Evolutionary conservation across 345 rosid species (phyloP).

Genomic region (Litchi chinensis): DNA sequence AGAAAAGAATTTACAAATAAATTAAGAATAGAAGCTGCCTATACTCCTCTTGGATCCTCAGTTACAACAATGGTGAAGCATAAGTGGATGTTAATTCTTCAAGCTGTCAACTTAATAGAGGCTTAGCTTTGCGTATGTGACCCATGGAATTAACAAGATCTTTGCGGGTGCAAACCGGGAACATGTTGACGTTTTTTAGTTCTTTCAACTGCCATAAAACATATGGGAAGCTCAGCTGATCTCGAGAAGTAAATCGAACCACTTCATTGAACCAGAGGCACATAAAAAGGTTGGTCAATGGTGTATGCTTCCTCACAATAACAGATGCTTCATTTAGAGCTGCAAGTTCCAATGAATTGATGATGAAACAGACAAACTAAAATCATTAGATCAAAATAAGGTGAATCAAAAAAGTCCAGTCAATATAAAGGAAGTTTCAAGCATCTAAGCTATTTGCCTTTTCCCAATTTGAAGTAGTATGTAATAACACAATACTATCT

Average conservation of each 20-base stretch:
- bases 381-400: neutral
- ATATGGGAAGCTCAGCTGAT: slow-evolving; percentile 92
- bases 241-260: slow-evolving; percentile 88
- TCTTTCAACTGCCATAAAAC: slow-evolving; percentile 84
- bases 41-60: neutral
- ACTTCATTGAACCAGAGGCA: slow-evolving; percentile 99
- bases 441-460: neutral
- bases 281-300: slow-evolving; percentile 72
- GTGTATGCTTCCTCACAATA: slow-evolving; percentile 84
- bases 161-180: slow-evolving; percentile 89
- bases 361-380: neutral
- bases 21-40: slow-evolving; percentile 8
- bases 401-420: neutral
- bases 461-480: neutral
- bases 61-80: slow-evolving; percentile 14
- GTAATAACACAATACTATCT: neutral
- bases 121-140: slow-evolving; percentile 86
- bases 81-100: neutral
- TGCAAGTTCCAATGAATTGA: slow-evolving; percentile 34
- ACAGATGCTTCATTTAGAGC: slow-evolving; percentile 91
- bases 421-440: neutral
- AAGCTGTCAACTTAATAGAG: slow-evolving; percentile 37
- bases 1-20: slow-evolving; percentile 11
- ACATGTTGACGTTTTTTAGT: slow-evolving; percentile 67
- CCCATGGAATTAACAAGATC: slow-evolving; percentile 96